Evolutionary conservation across 768 basidiomycete genomes (phyloP).

Genomic region (Amylocystis lapponica): DNA sequence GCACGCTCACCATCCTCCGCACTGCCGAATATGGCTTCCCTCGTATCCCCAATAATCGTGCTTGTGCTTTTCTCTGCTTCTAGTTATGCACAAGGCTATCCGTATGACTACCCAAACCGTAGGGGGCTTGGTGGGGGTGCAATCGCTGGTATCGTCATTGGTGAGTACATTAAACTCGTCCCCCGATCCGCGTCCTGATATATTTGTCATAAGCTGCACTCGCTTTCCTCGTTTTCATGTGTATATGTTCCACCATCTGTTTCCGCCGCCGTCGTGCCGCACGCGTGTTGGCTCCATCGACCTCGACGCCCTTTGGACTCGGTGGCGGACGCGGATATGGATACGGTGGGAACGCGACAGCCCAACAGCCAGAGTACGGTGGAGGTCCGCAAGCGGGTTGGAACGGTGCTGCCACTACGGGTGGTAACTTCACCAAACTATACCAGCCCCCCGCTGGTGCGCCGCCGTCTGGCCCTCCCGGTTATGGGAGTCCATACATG

Average conservation of each 20-base stretch:
- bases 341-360: background rate
- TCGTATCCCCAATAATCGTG: too few species aligned
- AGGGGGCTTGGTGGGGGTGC: slow-evolving; percentile 9
- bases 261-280: slow-evolving; percentile 9
- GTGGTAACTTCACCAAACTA: background rate
- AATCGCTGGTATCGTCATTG: slow-evolving; percentile 15
- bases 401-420: background rate
- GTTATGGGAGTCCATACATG: too few species aligned
- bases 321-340: background rate
- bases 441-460: background rate
- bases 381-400: background rate
- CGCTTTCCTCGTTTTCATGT: slow-evolving; percentile 1
- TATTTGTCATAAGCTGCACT: slow-evolving; percentile 2
- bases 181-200: background rate
- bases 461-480: too few species aligned
- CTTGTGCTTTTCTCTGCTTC: too few species aligned
- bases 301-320: background rate
- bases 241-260: slow-evolving; percentile 2
- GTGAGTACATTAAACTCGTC: background rate
- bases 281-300: background rate
- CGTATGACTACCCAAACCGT: background rate
- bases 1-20: too few species aligned
- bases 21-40: too few species aligned
- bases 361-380: background rate
- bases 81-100: background rate